Conservation (phyloP, 345 rosid species). For the Citrus maxima region DNA sequence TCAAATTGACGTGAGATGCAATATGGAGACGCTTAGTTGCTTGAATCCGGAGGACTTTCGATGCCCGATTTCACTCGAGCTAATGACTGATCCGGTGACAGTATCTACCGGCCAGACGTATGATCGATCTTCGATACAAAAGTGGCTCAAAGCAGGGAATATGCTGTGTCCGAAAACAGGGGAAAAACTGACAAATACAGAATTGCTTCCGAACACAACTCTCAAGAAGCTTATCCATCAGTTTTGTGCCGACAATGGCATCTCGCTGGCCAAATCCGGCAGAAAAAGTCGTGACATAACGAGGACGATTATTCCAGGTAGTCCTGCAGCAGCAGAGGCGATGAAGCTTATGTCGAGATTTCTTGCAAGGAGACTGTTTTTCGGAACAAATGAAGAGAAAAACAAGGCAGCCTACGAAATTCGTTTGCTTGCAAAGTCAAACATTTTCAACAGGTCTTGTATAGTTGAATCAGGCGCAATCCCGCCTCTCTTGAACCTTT, state of each 20-base stretch:
- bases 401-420: slow-evolving; percentile 63
- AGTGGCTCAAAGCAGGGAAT: slow-evolving; percentile 81
- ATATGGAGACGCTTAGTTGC: slow-evolving; percentile 42
- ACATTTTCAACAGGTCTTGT: slow-evolving; percentile 57
- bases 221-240: slow-evolving; percentile 59
- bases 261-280: slow-evolving; percentile 33
- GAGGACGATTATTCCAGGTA: slow-evolving; percentile 45
- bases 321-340: slow-evolving; percentile 50
- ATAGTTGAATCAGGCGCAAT: slow-evolving; percentile 60
- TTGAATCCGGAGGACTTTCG: slow-evolving; percentile 73
- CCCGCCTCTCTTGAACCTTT: slow-evolving; percentile 47
- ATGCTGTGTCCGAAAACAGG: slow-evolving; percentile 78
- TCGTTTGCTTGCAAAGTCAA: slow-evolving; percentile 59
- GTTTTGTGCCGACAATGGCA: slow-evolving; percentile 46
- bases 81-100: slow-evolving; percentile 83
- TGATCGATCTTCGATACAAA: slow-evolving; percentile 73
- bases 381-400: slow-evolving; percentile 49
- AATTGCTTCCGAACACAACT: slow-evolving; percentile 53
- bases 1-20: slow-evolving; percentile 24
- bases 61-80: slow-evolving; percentile 85
- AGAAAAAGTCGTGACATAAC: slow-evolving; percentile 37
- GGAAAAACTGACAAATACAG: slow-evolving; percentile 48
- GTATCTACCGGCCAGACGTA: slow-evolving; percentile 84
- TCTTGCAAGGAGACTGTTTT: slow-evolving; percentile 52
- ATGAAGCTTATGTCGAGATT: slow-evolving; percentile 43